These are phyloP conservation scores for Phaeosphaeriaceae sp. DNA, from an alignment of 2,329 filamentous ascomycete species.

Conservation along the genomic window DNA sequence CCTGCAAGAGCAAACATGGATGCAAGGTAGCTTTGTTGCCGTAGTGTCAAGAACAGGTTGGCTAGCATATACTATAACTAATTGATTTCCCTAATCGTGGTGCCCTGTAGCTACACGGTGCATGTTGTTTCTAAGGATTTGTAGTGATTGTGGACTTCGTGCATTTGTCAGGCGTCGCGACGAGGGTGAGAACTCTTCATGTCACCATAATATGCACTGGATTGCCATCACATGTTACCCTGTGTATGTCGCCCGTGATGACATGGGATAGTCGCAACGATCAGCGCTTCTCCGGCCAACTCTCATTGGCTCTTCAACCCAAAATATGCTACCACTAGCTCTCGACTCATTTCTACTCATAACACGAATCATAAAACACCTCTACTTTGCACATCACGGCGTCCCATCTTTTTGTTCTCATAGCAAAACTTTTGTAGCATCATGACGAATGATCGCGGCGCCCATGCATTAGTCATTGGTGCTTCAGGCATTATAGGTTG, in stretches of 20 bases:
- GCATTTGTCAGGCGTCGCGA: background rate
- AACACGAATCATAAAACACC: background rate
- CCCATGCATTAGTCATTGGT: conserved; percentile 52
- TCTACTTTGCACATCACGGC: background rate
- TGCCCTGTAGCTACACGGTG: no score
- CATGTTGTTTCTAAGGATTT: no score
- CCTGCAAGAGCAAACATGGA: conserved; percentile 16
- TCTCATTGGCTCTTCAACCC: background rate
- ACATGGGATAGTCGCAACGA: background rate
- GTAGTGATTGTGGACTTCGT: background rate
- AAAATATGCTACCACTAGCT: background rate
- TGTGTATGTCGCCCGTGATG: background rate
- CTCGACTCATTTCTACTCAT: background rate
- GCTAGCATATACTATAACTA: no score
- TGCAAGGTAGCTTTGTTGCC: conserved; percentile 14
- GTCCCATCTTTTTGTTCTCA: background rate
- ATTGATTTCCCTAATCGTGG: no score
- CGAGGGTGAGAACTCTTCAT: background rate
- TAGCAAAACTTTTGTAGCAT: background rate
- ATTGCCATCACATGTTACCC: background rate
- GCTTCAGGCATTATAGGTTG: conserved; percentile 53
- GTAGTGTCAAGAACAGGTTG: no score
- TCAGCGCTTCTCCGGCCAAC: background rate
- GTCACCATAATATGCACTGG: background rate
- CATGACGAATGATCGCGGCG: background rate